phyloP scores from a whole-genome alignment of 768 basidiomycete species.

The Serendipita sp. region DNA sequence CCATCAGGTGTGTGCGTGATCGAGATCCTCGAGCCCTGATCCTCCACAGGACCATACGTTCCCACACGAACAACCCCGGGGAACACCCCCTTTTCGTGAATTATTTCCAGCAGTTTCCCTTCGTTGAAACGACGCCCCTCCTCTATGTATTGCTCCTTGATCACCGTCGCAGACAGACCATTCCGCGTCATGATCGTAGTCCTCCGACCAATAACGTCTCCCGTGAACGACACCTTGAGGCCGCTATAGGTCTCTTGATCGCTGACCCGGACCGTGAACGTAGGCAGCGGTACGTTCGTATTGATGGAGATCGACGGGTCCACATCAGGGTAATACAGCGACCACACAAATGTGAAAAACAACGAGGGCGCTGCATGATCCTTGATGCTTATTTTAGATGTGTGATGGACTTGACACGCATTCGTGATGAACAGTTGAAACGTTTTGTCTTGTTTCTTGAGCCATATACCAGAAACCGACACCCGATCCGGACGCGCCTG shows the following conservation, averaged over 20 bases:
- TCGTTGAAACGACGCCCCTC: background rate
- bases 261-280: background rate
- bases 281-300: background rate
- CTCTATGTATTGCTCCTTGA: slow-evolving; percentile 1
- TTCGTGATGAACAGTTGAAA: background rate
- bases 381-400: background rate
- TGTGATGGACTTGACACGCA: background rate
- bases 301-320: background rate
- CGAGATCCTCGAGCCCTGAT: background rate
- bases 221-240: background rate
- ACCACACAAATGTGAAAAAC: background rate
- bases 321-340: background rate
- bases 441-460: background rate
- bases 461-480: background rate
- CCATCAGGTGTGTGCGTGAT: background rate
- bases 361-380: background rate
- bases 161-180: background rate
- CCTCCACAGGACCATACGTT: background rate
- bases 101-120: background rate
- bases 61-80: background rate
- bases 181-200: background rate
- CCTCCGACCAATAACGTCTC: background rate
- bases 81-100: background rate
- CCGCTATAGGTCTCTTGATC: background rate
- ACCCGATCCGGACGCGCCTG: background rate